Evolutionary conservation across 1,139 yeast species (phyloP).

Genomic region (Lodderomyces parapsilosis): DNA sequence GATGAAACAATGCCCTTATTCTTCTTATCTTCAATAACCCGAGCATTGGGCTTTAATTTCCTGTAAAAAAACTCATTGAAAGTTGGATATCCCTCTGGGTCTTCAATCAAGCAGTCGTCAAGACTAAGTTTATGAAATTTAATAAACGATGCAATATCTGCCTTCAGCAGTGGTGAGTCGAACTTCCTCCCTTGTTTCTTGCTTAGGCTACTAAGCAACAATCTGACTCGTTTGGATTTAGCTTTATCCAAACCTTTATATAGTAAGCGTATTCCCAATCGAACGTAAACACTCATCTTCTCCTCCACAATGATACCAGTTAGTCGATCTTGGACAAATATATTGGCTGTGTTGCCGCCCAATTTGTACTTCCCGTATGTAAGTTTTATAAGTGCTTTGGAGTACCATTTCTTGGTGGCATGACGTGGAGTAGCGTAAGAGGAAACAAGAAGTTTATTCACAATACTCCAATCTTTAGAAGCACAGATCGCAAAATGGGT

Average conservation of each 20-base stretch:
- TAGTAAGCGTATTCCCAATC: slow-evolving; percentile 80
- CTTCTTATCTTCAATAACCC: slow-evolving; percentile 62
- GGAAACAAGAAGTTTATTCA: slow-evolving; percentile 62
- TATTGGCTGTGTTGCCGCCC: slow-evolving; percentile 92
- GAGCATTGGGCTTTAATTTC: slow-evolving; percentile 65
- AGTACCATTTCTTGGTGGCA: slow-evolving; percentile 88
- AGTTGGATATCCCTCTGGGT: slow-evolving; percentile 53
- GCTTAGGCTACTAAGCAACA: slow-evolving; percentile 61
- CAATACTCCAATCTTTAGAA: slow-evolving; percentile 72
- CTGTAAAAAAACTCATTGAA: slow-evolving; percentile 92
- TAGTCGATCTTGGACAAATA: slow-evolving; percentile 85
- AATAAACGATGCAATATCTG: slow-evolving; percentile 73
- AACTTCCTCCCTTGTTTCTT: slow-evolving; percentile 82
- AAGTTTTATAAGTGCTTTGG: slow-evolving; percentile 75
- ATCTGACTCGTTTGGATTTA: slow-evolving; percentile 53
- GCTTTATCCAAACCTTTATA: slow-evolving; percentile 72
- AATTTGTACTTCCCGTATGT: slow-evolving; percentile 85
- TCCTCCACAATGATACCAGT: slow-evolving; percentile 90
- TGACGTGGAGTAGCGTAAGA: slow-evolving; percentile 76
- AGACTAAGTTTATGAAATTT: slow-evolving; percentile 77
- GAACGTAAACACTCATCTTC: slow-evolving; percentile 84
- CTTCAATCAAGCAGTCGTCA: slow-evolving; percentile 59
- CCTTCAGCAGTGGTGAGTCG: slow-evolving; percentile 64
- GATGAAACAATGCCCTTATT: slow-evolving; percentile 58
- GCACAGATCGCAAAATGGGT: slow-evolving; percentile 89